phyloP scores from a whole-genome alignment of 768 basidiomycete species.

The Termitomyces sp. region DNA sequence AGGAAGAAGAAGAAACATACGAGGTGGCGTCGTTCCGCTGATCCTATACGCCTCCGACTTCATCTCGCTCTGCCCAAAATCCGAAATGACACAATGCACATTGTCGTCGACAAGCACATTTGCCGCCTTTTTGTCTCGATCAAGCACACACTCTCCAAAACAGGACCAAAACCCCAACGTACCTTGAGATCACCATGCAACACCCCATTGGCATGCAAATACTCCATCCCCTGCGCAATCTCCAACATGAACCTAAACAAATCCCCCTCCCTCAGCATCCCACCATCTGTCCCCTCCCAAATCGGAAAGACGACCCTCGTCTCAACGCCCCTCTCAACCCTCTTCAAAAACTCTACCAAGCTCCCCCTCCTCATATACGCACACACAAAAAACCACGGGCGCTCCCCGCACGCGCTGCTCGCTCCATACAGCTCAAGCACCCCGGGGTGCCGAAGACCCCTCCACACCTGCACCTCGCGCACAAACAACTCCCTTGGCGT shows the following conservation, averaged over 20 bases:
- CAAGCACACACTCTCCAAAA: no score
- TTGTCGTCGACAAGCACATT: conserved; percentile 76
- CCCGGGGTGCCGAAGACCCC: conserved; percentile 59
- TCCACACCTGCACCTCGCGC: conserved; percentile 72
- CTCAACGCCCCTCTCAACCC: conserved; percentile 18
- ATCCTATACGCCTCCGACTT: conserved; percentile 65
- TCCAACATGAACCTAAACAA: conserved; percentile 63
- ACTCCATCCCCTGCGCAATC: conserved; percentile 79
- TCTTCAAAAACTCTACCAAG: conserved; percentile 54
- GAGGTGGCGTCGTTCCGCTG: conserved; percentile 44
- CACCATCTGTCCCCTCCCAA: conserved; percentile 1
- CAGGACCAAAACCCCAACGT: conserved; percentile 11
- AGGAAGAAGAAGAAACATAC: conserved; percentile 30
- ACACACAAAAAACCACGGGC: conserved; percentile 79
- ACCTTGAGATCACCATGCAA: conserved; percentile 85
- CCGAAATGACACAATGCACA: conserved; percentile 67
- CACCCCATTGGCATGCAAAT: conserved; percentile 65
- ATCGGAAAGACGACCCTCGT: conserved; percentile 5
- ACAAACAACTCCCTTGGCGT: conserved; percentile 65
- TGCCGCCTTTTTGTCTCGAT: no score
- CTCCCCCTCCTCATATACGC: conserved; percentile 68
- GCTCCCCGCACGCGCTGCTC: conserved; percentile 62
- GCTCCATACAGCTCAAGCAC: conserved; percentile 77
- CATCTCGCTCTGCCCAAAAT: conserved; percentile 83
- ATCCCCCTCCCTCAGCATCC: conserved; percentile 26